These are phyloP conservation scores for Tausonia pullulans DNA, from an alignment of 1,284 basidiomycete genomes.

Conservation along the genomic window DNA sequence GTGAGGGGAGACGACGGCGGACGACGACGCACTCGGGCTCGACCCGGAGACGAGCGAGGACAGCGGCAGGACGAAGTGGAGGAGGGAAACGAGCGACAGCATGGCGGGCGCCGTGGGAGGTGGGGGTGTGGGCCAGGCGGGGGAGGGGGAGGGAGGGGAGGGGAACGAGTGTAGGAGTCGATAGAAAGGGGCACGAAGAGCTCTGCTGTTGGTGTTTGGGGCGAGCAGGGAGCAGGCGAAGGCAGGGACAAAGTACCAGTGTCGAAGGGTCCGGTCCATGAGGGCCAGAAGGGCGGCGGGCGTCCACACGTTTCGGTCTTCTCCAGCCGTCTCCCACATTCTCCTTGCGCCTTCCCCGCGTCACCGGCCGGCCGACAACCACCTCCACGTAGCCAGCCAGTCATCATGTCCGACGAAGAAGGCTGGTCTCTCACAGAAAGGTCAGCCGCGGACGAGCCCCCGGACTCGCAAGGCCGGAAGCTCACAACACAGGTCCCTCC, in stretches of 20 bases:
- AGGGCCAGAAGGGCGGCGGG: neutral
- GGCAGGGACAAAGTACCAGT: neutral
- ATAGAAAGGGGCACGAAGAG: neutral
- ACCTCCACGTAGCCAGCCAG: neutral
- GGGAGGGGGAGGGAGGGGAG: neutral
- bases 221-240: neutral
- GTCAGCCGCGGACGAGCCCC: neutral
- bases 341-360: neutral
- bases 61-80: neutral
- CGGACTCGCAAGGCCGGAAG: too few species aligned
- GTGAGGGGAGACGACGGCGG: neutral
- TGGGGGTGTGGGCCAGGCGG: neutral
- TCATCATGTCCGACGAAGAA: neutral
- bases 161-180: neutral
- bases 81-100: neutral
- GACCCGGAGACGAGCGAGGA: neutral
- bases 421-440: slow-evolving; percentile 4
- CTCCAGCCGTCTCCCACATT: neutral
- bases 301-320: neutral
- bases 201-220: neutral
- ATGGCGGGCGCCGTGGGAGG: neutral
- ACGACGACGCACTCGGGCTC: too few species aligned
- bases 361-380: neutral
- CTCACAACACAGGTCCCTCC: neutral
- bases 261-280: neutral